Evolutionary conservation across 768 basidiomycete species (phyloP).

Genomic region (Leccinum subtestaceum): DNA sequence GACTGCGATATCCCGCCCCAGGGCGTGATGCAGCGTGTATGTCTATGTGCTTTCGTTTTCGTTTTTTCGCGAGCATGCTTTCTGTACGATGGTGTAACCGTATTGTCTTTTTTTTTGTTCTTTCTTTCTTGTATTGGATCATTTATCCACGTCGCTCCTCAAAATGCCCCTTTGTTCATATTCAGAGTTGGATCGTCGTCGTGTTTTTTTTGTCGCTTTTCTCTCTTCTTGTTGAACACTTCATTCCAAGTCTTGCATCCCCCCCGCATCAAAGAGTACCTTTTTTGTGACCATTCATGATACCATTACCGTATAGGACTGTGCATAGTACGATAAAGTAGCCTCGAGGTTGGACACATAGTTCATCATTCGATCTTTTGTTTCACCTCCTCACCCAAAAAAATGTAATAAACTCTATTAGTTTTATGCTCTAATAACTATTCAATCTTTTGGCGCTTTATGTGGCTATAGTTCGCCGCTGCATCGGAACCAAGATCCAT

Average conservation of each 20-base stretch:
- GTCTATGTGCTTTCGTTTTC: not conserved
- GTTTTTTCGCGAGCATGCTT: constrained; percentile 8
- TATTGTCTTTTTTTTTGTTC: not conserved
- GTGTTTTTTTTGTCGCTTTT: constrained; percentile 1
- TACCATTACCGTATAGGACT: constrained; percentile 18
- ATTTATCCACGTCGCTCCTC: not conserved
- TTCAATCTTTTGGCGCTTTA: not conserved
- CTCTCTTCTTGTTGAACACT: not conserved
- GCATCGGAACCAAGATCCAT: not conserved
- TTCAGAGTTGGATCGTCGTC: not conserved
- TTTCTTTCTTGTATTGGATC: not conserved
- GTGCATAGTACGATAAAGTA: constrained; percentile 19
- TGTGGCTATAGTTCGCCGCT: not conserved
- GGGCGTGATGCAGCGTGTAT: constrained; percentile 8
- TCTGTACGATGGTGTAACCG: constrained; percentile 7
- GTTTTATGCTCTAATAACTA: constrained; percentile 1
- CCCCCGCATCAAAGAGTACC: constrained; percentile 15
- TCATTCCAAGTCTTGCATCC: constrained; percentile 4
- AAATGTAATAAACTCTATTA: not conserved
- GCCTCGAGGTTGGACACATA: not conserved
- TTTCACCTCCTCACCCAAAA: not conserved
- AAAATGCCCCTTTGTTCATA: not conserved
- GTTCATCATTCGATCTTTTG: constrained; percentile 6
- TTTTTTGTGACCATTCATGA: not conserved
- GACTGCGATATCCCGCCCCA: constrained; percentile 30